Conservation (phyloP, 169 alveolate genomes). For the Eimeria tenella region DNA sequence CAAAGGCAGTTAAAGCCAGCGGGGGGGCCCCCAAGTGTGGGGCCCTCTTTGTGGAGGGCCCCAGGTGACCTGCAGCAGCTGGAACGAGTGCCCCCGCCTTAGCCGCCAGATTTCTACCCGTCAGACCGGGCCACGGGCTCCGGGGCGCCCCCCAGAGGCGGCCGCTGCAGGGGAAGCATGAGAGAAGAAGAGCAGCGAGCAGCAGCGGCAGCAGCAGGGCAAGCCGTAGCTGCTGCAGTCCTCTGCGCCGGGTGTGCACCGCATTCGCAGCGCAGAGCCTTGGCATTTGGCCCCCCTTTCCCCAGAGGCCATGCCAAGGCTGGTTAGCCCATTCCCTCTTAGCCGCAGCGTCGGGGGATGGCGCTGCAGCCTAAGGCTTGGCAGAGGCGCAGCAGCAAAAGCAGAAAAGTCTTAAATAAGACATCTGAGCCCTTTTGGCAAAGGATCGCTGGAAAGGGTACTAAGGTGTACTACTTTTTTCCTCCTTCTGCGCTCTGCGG, state of each 20-base stretch:
- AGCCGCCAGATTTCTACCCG: not conserved
- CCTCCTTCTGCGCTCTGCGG: too few species aligned
- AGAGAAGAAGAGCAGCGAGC: too few species aligned
- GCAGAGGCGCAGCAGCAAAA: slow-evolving; percentile 65
- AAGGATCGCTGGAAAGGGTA: too few species aligned
- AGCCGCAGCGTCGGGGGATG: slow-evolving; percentile 58
- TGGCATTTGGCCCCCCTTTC: slow-evolving; percentile 26
- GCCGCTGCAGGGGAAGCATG: not conserved
- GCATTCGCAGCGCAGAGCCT: slow-evolving; percentile 31
- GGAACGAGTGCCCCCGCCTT: not conserved
- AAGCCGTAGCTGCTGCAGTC: slow-evolving; percentile 16
- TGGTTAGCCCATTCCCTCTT: slow-evolving; percentile 72
- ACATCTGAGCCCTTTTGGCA: too few species aligned
- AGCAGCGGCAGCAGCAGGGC: not conserved
- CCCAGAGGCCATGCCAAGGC: slow-evolving; percentile 40
- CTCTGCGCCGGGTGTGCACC: too few species aligned
- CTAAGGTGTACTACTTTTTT: too few species aligned
- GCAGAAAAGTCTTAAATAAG: not conserved
- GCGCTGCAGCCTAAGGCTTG: slow-evolving; percentile 68
- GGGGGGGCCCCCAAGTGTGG: too few species aligned
- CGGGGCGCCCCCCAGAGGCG: not conserved
- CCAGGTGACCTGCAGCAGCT: not conserved
- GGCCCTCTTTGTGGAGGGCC: too few species aligned
- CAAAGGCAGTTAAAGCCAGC: not conserved
- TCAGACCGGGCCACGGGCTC: not conserved